These are phyloP conservation scores for Exophiala dermatitidis DNA, from an alignment of 2,329 filamentous ascomycete genomes.

Conservation along the genomic window DNA sequence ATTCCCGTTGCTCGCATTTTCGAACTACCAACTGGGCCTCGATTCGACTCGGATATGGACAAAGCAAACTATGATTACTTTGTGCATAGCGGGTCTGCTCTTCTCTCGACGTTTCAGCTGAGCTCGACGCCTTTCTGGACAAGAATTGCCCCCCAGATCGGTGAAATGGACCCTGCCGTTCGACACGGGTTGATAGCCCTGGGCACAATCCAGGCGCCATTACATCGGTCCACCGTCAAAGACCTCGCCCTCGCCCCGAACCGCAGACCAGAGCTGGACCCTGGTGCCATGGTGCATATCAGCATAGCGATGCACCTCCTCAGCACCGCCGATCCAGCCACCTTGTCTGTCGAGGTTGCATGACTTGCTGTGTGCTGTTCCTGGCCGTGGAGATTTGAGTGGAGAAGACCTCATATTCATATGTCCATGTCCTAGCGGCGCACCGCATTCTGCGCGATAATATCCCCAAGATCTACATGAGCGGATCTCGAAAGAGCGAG, in stretches of 20 bases:
- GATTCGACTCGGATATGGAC: slow-evolving; percentile 4
- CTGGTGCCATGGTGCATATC: slow-evolving; percentile 3
- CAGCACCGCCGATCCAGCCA: slow-evolving; percentile 2
- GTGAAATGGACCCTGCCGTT: slow-evolving; percentile 4
- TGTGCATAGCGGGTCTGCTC: slow-evolving; percentile 2
- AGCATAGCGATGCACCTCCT: slow-evolving; percentile 9
- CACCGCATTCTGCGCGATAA: slow-evolving; percentile 8
- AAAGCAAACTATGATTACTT: slow-evolving; percentile 9
- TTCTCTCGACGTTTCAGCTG: slow-evolving; percentile 6
- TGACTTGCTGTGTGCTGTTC: slow-evolving; percentile 13
- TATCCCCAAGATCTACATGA: not conserved
- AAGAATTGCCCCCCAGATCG: slow-evolving; percentile 7
- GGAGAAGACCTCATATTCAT: slow-evolving; percentile 2
- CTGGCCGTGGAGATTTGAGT: slow-evolving; percentile 9
- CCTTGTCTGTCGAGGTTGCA: slow-evolving; percentile 4
- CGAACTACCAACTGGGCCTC: not conserved
- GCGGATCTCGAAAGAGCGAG: not conserved
- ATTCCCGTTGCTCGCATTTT: slow-evolving; percentile 9
- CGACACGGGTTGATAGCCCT: slow-evolving; percentile 8
- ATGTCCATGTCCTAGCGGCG: slow-evolving; percentile 8
- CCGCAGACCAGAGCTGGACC: not conserved
- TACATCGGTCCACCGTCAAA: slow-evolving; percentile 1
- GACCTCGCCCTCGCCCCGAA: not conserved
- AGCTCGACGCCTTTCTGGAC: slow-evolving; percentile 9
- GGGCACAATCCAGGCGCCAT: slow-evolving; percentile 5